phyloP scores from a whole-genome alignment of 441 rosid species.

The Erodium texanum region DNA sequence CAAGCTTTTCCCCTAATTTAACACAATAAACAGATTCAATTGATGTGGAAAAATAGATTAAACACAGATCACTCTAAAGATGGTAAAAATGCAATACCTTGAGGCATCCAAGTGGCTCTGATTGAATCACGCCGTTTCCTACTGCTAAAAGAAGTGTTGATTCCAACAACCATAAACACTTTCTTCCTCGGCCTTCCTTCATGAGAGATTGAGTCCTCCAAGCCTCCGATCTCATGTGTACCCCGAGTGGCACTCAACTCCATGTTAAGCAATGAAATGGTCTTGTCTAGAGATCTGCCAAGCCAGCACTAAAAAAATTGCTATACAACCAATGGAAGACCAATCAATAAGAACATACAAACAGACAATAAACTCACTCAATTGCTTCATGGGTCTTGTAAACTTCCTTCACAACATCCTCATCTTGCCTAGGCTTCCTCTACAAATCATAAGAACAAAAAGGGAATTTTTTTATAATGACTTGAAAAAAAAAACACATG shows the following conservation, averaged over 20 bases:
- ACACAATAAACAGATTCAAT: not conserved
- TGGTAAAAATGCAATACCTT: conserved; percentile 34
- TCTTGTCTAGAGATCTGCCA: conserved; percentile 64
- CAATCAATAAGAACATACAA: no score
- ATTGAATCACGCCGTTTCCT: conserved; percentile 91
- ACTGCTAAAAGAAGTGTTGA: conserved; percentile 90
- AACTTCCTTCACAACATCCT: conserved; percentile 29
- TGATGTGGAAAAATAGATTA: not conserved
- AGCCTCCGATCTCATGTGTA: conserved; percentile 28
- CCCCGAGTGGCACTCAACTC: conserved; percentile 55
- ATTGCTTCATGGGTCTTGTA: conserved; percentile 65
- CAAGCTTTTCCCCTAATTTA: conserved; percentile 62
- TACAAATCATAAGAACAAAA: not conserved
- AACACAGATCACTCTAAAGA: not conserved
- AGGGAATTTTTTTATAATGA: not conserved
- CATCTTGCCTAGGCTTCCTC: conserved; percentile 34
- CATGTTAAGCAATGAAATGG: conserved; percentile 56
- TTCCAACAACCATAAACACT: conserved; percentile 79
- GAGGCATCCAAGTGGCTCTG: conserved; percentile 98
- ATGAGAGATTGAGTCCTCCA: conserved; percentile 10
- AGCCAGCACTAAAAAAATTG: no score
- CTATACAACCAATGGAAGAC: no score
- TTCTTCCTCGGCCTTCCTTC: conserved; percentile 37
- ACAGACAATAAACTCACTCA: conserved; percentile 43
- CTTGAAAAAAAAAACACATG: not conserved